A percentile compares a stretch with the other conserved stretches of the same genome.
These are phyloP conservation scores for Letharia lupina DNA, from an alignment of 495 filamentous ascomycete species.

Conservation along the genomic window DNA sequence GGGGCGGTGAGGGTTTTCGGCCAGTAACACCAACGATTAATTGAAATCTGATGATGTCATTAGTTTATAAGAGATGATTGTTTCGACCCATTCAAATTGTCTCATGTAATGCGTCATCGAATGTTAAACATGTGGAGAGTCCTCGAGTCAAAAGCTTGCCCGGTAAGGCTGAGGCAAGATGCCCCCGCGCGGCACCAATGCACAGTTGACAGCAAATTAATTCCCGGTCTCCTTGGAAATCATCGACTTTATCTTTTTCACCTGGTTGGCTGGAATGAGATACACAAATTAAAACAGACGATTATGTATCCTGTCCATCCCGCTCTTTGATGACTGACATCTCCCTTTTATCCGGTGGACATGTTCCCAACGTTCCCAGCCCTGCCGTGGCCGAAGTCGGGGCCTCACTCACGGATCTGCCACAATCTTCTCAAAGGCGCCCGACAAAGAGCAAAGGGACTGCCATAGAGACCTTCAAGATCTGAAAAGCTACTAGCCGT, in stretches of 20 bases:
- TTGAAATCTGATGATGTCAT: no score
- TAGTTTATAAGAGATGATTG: no score
- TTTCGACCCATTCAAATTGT: no score
- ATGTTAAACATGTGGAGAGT: no score
- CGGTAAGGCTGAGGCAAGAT: no score
- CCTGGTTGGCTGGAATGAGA: neutral
- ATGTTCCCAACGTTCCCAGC: neutral
- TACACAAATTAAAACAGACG: neutral
- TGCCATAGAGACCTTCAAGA: neutral
- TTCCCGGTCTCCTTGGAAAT: neutral
- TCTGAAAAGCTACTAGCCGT: neutral
- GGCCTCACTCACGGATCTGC: neutral
- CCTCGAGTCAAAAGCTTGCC: no score
- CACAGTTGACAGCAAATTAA: neutral
- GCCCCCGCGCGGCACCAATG: no score
- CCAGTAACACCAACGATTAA: no score
- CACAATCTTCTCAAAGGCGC: neutral
- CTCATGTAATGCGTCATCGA: no score
- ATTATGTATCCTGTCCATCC: neutral
- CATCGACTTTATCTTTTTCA: no score
- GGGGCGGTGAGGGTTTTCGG: no score
- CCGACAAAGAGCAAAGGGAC: neutral
- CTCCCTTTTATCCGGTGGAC: neutral
- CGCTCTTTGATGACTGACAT: no score
- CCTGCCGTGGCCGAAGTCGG: conserved; percentile 1